phyloP scores from a whole-genome alignment of 2,329 filamentous ascomycete species.

The Epicoccum nigrum region DNA sequence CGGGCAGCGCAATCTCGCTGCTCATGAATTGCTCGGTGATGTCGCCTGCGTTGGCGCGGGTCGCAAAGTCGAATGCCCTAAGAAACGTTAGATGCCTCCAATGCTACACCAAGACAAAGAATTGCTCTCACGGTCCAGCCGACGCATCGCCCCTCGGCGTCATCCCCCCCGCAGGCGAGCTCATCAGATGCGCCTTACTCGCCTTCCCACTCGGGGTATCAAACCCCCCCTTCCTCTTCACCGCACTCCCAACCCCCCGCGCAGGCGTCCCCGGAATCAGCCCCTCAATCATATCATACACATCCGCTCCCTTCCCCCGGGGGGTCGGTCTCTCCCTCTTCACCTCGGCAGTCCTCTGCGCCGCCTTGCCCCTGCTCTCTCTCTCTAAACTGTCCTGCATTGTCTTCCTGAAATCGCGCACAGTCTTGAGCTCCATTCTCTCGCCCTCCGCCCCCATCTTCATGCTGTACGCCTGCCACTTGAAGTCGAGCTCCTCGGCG shows the following conservation, averaged over 20 bases:
- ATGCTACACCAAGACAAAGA: too few species aligned
- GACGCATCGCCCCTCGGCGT: slow-evolving; percentile 44
- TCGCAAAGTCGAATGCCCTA: slow-evolving; percentile 71
- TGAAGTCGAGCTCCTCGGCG: slow-evolving; percentile 90
- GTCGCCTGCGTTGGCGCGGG: slow-evolving; percentile 80
- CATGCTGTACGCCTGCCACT: slow-evolving; percentile 98
- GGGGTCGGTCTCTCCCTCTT: slow-evolving; percentile 68
- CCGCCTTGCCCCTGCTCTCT: slow-evolving; percentile 70
- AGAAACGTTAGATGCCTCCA: slow-evolving; percentile 15
- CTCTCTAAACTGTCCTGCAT: slow-evolving; percentile 84
- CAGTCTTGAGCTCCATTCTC: slow-evolving; percentile 70
- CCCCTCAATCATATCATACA: slow-evolving; percentile 76
- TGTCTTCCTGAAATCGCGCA: slow-evolving; percentile 82
- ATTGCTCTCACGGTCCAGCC: slow-evolving; percentile 47
- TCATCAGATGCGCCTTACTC: slow-evolving; percentile 50
- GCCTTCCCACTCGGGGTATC: slow-evolving; percentile 57
- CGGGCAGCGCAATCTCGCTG: slow-evolving; percentile 69
- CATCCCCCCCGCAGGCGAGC: slow-evolving; percentile 56
- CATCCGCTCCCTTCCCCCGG: slow-evolving; percentile 63
- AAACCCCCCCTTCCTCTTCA: slow-evolving; percentile 61
- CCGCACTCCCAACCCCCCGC: slow-evolving; percentile 53
- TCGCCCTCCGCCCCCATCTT: slow-evolving; percentile 87
- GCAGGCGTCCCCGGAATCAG: slow-evolving; percentile 54
- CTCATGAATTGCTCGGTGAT: slow-evolving; percentile 80
- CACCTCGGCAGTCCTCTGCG: slow-evolving; percentile 64